phyloP scores from a whole-genome alignment of 495 filamentous ascomycete genomes.

The Clavariopsis aquatica region DNA sequence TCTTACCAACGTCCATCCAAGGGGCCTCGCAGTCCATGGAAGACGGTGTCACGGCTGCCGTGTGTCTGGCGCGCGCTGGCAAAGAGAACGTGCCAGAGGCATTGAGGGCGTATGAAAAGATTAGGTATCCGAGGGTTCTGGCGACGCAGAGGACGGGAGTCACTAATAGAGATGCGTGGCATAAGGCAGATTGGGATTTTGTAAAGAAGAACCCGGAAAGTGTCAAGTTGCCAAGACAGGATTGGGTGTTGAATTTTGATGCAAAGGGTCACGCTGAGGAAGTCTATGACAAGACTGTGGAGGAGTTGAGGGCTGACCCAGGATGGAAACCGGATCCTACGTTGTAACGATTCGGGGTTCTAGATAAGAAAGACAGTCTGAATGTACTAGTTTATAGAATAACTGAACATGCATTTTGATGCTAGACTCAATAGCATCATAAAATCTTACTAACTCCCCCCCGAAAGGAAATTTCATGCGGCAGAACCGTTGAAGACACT shows the following conservation, averaged over 20 bases:
- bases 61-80: constrained; percentile 38
- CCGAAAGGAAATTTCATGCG: no score
- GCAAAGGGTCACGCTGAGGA: constrained; percentile 40
- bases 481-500: no score
- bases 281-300: constrained; percentile 34
- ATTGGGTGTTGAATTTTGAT: constrained; percentile 45
- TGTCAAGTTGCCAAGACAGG: constrained; percentile 40
- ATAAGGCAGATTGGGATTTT: constrained; percentile 44
- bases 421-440: no score
- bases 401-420: no score
- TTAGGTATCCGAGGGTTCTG: constrained; percentile 42
- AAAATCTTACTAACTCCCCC: no score
- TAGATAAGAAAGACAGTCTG: no score
- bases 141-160: constrained; percentile 42
- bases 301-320: constrained; percentile 20
- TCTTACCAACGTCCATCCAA: constrained; percentile 45
- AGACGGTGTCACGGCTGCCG: constrained; percentile 43
- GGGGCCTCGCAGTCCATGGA: constrained; percentile 47
- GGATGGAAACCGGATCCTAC: constrained; percentile 1
- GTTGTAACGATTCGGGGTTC: no score
- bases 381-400: no score
- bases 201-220: constrained; percentile 44
- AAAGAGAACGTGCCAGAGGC: constrained; percentile 32
- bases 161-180: constrained; percentile 42
- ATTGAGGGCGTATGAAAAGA: constrained; percentile 41